These are phyloP conservation scores for Lineolata rhizophorae DNA, from an alignment of 495 filamentous ascomycete genomes.

Conservation along the genomic window DNA sequence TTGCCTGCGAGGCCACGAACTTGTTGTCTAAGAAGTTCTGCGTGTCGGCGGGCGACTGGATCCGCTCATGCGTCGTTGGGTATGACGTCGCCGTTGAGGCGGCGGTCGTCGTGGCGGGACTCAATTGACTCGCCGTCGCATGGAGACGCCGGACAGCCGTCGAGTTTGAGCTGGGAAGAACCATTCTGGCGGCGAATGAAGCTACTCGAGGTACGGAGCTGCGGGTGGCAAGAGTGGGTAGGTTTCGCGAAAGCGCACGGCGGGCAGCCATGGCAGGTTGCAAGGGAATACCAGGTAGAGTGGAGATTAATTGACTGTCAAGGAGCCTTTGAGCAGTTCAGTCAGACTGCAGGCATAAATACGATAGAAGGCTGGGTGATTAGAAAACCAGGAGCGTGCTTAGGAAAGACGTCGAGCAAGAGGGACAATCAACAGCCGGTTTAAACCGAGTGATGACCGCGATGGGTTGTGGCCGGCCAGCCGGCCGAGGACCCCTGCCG, in stretches of 20 bases:
- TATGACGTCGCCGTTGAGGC: slow-evolving; percentile 45
- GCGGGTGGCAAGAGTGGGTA: slow-evolving; percentile 6
- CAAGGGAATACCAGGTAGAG: too few species aligned
- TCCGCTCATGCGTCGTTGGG: slow-evolving; percentile 63
- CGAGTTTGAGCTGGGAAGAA: slow-evolving; percentile 8
- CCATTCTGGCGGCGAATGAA: slow-evolving; percentile 13
- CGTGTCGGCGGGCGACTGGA: slow-evolving; percentile 53
- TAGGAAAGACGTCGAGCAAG: too few species aligned
- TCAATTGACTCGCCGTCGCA: slow-evolving; percentile 17
- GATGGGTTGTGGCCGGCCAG: too few species aligned
- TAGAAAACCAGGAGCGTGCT: too few species aligned
- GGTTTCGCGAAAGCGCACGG: slow-evolving; percentile 10
- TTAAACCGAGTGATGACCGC: too few species aligned
- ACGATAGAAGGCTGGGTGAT: too few species aligned
- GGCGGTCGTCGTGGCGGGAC: slow-evolving; percentile 25
- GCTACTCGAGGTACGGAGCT: slow-evolving; percentile 1
- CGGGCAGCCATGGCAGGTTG: slow-evolving; percentile 12
- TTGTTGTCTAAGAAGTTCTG: slow-evolving; percentile 84
- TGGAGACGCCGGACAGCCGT: slow-evolving; percentile 18
- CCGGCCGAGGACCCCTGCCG: too few species aligned
- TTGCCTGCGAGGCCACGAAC: slow-evolving; percentile 53
- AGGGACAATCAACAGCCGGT: too few species aligned
- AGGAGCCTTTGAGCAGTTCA: too few species aligned
- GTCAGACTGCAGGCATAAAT: too few species aligned
- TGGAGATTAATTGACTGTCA: too few species aligned